These are phyloP conservation scores for Massarina eburnea DNA, from an alignment of 2,329 filamentous ascomycete species.

Conservation along the genomic window DNA sequence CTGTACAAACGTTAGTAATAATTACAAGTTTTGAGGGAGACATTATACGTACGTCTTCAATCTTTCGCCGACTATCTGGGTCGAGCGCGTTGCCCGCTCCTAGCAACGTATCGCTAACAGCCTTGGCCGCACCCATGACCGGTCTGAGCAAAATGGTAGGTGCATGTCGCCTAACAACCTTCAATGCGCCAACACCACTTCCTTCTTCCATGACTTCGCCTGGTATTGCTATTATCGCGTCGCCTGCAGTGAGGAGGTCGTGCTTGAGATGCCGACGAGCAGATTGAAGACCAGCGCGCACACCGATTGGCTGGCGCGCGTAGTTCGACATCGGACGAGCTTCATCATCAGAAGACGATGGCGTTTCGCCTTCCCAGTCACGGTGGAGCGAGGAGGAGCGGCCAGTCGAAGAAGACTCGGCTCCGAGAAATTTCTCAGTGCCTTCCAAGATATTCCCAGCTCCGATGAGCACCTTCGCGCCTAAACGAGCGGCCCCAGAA, in stretches of 20 bases:
- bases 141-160: constrained; percentile 93
- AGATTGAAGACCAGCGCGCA: constrained; percentile 80
- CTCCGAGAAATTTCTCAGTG: constrained; percentile 74
- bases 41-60: constrained; percentile 76
- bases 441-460: constrained; percentile 91
- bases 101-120: constrained; percentile 83
- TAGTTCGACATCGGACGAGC: constrained; percentile 85
- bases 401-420: constrained; percentile 25
- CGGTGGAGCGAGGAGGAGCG: constrained; percentile 23
- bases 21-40: constrained; percentile 1
- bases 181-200: constrained; percentile 77
- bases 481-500: constrained; percentile 89
- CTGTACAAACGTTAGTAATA: constrained; percentile 10
- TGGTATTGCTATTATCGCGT: constrained; percentile 93
- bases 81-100: constrained; percentile 93
- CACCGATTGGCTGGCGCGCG: constrained; percentile 87
- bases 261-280: constrained; percentile 81
- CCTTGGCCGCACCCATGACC: constrained; percentile 86
- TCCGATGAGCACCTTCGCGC: constrained; percentile 90
- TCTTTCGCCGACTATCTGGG: constrained; percentile 73
- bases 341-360: constrained; percentile 65
- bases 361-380: constrained; percentile 57
- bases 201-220: constrained; percentile 86
- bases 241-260: constrained; percentile 81
- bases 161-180: constrained; percentile 74